Evolutionary conservation across 192 early-diverging fungal species (phyloP).

Genomic region (Entomortierella parvispora): DNA sequence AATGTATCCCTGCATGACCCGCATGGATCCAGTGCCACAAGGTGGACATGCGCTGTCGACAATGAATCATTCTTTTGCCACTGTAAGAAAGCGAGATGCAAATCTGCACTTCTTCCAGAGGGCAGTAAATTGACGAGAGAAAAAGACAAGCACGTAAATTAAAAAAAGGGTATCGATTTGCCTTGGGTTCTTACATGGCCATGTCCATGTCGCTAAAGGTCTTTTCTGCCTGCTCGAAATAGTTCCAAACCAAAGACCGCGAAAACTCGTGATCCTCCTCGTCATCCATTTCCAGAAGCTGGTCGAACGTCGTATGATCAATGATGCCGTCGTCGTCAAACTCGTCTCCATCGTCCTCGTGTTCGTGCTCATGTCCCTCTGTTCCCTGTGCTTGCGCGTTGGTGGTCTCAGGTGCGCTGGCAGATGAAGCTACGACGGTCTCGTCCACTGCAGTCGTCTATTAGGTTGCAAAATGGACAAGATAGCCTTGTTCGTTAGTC

Average conservation of each 20-base stretch:
- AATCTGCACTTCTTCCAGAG: no score
- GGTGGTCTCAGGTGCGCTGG: background rate
- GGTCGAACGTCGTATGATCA: constrained; percentile 86
- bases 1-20: no score
- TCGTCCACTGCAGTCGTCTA: constrained; percentile 29
- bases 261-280: constrained; percentile 89
- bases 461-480: constrained; percentile 1
- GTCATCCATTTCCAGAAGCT: constrained; percentile 95
- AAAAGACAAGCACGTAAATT: background rate
- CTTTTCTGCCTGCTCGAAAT: constrained; percentile 87
- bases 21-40: no score
- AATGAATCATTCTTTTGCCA: background rate
- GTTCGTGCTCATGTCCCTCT: constrained; percentile 19
- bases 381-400: constrained; percentile 7
- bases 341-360: constrained; percentile 18
- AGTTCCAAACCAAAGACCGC: constrained; percentile 81
- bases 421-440: constrained; percentile 6
- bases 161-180: constrained; percentile 1
- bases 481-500: no score
- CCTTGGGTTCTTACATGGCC: constrained; percentile 69
- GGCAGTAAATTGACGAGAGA: no score
- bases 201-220: constrained; percentile 86
- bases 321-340: constrained; percentile 58
- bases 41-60: background rate
- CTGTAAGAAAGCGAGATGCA: no score